Evolutionary conservation across 306 rosid genomes (phyloP).

Genomic region (Rosa chinensis): DNA sequence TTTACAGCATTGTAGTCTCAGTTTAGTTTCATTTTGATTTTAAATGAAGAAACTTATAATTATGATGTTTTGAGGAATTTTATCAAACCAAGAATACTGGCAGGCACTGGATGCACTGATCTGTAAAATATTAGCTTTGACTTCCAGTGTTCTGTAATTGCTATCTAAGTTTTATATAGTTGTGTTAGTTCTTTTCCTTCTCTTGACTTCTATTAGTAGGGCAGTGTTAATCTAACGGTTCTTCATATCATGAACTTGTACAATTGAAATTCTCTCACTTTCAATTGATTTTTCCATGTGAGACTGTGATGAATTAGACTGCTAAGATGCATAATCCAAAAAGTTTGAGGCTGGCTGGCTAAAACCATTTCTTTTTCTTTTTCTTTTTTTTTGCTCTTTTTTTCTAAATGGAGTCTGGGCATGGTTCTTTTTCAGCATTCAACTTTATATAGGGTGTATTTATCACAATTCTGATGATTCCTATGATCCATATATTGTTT

Average conservation of each 20-base stretch:
- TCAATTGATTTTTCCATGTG: background rate
- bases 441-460: slow-evolving; percentile 8
- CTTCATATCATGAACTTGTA: background rate
- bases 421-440: background rate
- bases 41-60: background rate
- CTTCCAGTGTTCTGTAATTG: slow-evolving; percentile 1
- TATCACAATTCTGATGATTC: slow-evolving; percentile 13
- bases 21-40: background rate
- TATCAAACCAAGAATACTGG: background rate
- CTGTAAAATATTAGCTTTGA: background rate
- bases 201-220: background rate
- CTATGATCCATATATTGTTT: slow-evolving; percentile 19
- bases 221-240: background rate
- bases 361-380: no score
- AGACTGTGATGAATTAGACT: background rate
- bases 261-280: background rate
- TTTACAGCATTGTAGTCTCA: background rate
- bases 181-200: background rate
- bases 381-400: background rate
- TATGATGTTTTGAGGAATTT: background rate
- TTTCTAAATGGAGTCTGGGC: slow-evolving; percentile 1
- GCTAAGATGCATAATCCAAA: background rate
- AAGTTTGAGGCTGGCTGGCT: background rate
- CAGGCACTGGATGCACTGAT: background rate
- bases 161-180: background rate